These are phyloP conservation scores for Suillus luteus DNA, from an alignment of 768 basidiomycete species.

Conservation along the genomic window DNA sequence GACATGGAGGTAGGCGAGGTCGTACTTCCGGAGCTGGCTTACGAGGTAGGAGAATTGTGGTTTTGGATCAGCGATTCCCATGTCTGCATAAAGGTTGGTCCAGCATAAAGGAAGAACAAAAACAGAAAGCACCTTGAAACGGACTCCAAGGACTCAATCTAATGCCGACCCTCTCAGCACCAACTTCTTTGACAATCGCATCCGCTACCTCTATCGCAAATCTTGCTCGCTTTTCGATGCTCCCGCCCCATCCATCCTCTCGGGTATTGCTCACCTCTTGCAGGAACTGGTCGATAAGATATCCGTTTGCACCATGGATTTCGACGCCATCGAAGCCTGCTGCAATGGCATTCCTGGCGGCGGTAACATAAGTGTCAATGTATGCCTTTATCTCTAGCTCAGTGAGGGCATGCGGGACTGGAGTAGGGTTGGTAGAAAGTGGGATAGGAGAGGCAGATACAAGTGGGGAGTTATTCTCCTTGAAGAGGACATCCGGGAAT, in stretches of 20 bases:
- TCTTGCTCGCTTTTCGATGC: constrained; percentile 46
- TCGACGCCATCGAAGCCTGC: constrained; percentile 69
- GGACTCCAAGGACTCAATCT: constrained; percentile 45
- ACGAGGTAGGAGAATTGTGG: constrained; percentile 40
- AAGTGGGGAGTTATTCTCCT: constrained; percentile 21
- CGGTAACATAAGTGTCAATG: constrained; percentile 42
- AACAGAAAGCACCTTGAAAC: constrained; percentile 33
- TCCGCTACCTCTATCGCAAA: constrained; percentile 47
- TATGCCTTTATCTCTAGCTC: constrained; percentile 47
- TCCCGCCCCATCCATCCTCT: constrained; percentile 53
- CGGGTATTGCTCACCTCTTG: constrained; percentile 42
- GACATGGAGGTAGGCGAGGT: constrained; percentile 46
- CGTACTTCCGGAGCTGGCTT: constrained; percentile 22
- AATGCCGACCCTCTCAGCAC: constrained; percentile 44
- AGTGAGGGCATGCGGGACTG: constrained; percentile 41
- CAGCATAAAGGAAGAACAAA: neutral
- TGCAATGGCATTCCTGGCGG: constrained; percentile 52
- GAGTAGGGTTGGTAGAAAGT: constrained; percentile 12
- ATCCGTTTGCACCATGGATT: constrained; percentile 35
- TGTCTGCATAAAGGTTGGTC: constrained; percentile 26
- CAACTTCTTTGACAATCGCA: constrained; percentile 44
- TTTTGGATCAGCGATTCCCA: constrained; percentile 36
- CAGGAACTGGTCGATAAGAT: constrained; percentile 43
- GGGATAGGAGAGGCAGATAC: constrained; percentile 30
- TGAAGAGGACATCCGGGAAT: constrained; percentile 18